Evolutionary conservation across 1,284 basidiomycete species (phyloP), one percentile per base, ranked within the genome.

Genomic region (Pterula multifida): DNA sequence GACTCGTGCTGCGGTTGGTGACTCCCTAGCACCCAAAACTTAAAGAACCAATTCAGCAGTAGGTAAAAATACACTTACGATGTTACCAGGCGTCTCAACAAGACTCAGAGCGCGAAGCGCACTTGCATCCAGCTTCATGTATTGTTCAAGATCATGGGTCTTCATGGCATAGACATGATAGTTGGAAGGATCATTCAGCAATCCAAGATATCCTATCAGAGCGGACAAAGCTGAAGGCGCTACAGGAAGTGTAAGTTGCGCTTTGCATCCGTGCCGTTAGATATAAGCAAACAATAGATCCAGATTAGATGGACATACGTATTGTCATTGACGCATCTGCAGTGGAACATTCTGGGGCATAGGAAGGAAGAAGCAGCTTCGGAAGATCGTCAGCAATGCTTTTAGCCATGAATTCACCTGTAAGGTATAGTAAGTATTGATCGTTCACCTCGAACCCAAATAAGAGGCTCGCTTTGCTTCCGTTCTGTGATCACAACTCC

Each of bases 51-150:
- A 47, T 47, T 2, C 21, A 17, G 49, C 49, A 22, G 19, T 47
- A n/a, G 45, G 6, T 28, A 47, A 13, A 25, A 36, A 25, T 51
- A 44, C 3, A 65, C 68, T 17, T 54, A 74, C 75, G 21, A 65
- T 60, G 57, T 81, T 79, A 25, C 75, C 75, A 0, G 81, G 75
- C 35, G 79, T 73, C 44, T 94, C 91, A 49, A 90, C 83, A 12
- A 98, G 71, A 60, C 90, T 92, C 26, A 99, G 71, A 0, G 96
- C 95, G 26, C 90, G 80, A 17, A 98, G 70, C 0, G 96, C 96
- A 55, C 92, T 95, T 1, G 92, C 90, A 64, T 98, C 96, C 12
- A 98, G 78, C 53, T 86, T 87, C 87, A 99, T 96, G 64, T 86
- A 98, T 61, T 93, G 93, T 0, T 86, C 81, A 0, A 99, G 73